Conservation (phyloP, 1,284 basidiomycete species). For the Pascua sp. region DNA sequence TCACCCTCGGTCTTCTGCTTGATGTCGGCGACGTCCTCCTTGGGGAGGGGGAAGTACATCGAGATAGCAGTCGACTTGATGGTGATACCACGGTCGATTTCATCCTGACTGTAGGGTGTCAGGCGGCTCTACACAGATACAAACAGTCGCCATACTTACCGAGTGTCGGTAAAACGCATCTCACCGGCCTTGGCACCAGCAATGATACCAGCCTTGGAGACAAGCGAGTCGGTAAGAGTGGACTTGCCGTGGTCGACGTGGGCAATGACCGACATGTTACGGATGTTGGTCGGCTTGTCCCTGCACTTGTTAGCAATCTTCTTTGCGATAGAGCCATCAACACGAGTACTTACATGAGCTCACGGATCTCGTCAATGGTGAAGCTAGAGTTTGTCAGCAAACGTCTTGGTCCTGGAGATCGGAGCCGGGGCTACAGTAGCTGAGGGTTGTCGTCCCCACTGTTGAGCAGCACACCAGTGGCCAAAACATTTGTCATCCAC, state of each 20-base stretch:
- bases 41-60: conserved; percentile 96
- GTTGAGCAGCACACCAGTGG: too few species aligned
- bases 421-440: background rate
- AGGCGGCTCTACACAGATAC: background rate
- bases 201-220: conserved; percentile 99
- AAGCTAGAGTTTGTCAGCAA: conserved; percentile 33
- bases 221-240: conserved; percentile 96
- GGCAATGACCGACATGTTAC: conserved; percentile 98
- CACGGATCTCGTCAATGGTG: conserved; percentile 69
- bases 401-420: background rate
- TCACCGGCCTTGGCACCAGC: conserved; percentile 93
- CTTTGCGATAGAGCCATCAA: background rate
- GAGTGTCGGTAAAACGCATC: conserved; percentile 94
- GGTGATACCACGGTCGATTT: conserved; percentile 99
- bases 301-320: conserved; percentile 1
- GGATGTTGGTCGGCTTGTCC: conserved; percentile 49
- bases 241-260: conserved; percentile 99
- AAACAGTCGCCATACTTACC: conserved; percentile 26
- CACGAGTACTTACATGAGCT: conserved; percentile 63
- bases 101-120: conserved; percentile 66
- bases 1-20: conserved; percentile 89
- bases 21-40: conserved; percentile 80
- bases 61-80: conserved; percentile 99
- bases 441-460: too few species aligned
- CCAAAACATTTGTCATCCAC: too few species aligned